A percentile compares a stretch with the other conserved stretches of the same genome.
These are phyloP conservation scores for Leccinum fibrillosum DNA, from an alignment of 768 basidiomycete genomes.

Conservation along the genomic window DNA sequence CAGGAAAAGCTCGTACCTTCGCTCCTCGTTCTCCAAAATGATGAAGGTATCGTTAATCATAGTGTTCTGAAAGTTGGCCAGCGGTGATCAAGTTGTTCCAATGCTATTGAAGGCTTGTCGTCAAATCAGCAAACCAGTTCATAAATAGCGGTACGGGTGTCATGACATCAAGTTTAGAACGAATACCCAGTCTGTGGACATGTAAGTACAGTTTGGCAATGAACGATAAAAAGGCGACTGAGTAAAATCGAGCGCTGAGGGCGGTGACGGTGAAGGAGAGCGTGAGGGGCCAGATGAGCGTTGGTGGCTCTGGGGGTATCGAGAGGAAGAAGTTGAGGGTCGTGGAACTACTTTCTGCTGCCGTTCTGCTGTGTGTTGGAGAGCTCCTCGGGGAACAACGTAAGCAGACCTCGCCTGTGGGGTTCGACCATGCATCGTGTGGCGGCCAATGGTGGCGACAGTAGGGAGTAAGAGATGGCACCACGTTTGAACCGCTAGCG, in stretches of 20 bases:
- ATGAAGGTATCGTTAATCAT: constrained; percentile 66
- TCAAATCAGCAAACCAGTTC: constrained; percentile 1
- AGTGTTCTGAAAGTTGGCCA: constrained; percentile 68
- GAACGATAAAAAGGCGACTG: constrained; percentile 38
- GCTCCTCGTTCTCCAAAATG: constrained; percentile 68
- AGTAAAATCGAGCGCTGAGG: constrained; percentile 43
- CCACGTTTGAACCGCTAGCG: constrained; percentile 84
- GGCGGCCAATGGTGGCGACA: constrained; percentile 54
- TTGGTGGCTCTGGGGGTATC: constrained; percentile 34
- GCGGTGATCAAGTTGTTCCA: constrained; percentile 69
- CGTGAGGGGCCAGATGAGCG: constrained; percentile 38
- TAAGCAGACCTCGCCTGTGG: constrained; percentile 32
- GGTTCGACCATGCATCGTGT: constrained; percentile 28
- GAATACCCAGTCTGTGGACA: constrained; percentile 31
- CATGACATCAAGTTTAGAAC: constrained; percentile 46
- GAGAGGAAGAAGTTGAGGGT: constrained; percentile 25
- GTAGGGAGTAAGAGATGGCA: constrained; percentile 74
- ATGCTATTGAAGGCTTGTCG: constrained; percentile 58
- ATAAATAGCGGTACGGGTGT: constrained; percentile 43
- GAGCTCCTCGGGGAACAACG: constrained; percentile 49
- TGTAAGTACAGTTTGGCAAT: constrained; percentile 39
- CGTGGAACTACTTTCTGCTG: constrained; percentile 23
- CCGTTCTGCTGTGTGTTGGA: constrained; percentile 33
- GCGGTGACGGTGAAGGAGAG: constrained; percentile 38
- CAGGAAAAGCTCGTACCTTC: constrained; percentile 42